phyloP scores from a whole-genome alignment of 116 monocot genomes.

The Papilionanthe hybrid region DNA sequence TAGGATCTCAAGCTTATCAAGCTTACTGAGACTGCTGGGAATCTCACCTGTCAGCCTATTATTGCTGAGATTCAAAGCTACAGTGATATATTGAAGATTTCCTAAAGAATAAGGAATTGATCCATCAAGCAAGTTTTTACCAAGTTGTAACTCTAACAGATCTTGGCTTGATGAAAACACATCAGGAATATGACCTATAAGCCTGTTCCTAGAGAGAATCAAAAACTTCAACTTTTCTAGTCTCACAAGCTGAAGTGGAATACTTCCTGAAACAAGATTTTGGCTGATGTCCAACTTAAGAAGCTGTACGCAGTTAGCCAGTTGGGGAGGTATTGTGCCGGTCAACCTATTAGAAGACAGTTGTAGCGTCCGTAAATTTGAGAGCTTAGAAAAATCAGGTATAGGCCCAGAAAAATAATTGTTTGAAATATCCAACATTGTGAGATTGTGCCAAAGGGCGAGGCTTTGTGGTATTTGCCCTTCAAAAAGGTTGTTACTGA shows the following conservation, averaged over 20 bases:
- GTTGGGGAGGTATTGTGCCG: conserved; percentile 45
- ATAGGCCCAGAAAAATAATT: conserved; percentile 52
- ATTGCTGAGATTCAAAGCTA: conserved; percentile 44
- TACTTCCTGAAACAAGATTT: conserved; percentile 52
- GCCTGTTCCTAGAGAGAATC: conserved; percentile 44
- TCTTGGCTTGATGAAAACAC: conserved; percentile 43
- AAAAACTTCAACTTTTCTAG: conserved; percentile 38
- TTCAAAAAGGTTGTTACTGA: conserved; percentile 42
- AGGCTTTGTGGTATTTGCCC: conserved; percentile 40
- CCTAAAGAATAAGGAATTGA: conserved; percentile 52
- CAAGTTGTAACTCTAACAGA: conserved; percentile 59
- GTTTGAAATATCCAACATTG: conserved; percentile 65
- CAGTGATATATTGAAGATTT: conserved; percentile 49
- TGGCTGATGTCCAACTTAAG: conserved; percentile 39
- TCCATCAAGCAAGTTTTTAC: conserved; percentile 56
- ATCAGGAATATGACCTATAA: conserved; percentile 53
- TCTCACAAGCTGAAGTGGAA: conserved; percentile 35
- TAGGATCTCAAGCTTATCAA: conserved; percentile 56
- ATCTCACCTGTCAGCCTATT: conserved; percentile 49
- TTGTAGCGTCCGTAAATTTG: conserved; percentile 36
- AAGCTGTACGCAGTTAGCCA: conserved; percentile 53
- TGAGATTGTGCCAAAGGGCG: conserved; percentile 42
- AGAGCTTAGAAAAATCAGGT: conserved; percentile 36
- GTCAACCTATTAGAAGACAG: conserved; percentile 47
- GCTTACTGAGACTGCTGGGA: conserved; percentile 43